Evolutionary conservation across 176 grass and related monocot genomes (phyloP), one percentile per base, ranked within the genome.

Genomic region (Triticum turgidum): DNA sequence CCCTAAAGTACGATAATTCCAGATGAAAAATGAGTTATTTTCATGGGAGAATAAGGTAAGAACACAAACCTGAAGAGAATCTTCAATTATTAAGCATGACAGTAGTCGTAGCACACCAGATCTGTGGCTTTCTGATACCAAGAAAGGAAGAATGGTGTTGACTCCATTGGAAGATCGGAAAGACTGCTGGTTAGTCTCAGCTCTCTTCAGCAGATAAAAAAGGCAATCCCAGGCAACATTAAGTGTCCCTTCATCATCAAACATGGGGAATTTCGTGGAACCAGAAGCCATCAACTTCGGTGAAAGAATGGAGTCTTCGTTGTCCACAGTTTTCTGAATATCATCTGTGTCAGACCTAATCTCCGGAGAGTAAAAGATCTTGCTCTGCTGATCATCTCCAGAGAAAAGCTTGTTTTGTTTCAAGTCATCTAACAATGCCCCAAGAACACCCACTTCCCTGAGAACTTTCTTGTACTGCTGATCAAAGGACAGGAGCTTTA

Each of bases 391-490:
- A 29, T 97, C 97, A 20, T 84, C 69, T 63, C 90, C 94, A 69
- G 77, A 93, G 66, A 99, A 90, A 91, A 94, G 89, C 87, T 97
- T 93, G 87, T 97, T 88, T 51, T 99, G 90, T 86, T 96, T 99
- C 87, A 99, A 85, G 76, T 99, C 97, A 91, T 99, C 97, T 85
- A 99, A 79, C 71, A 99, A 78, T 83, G 95, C 97, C 66, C 93
- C 97, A 77, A 99, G 76, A 88, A 99, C 90, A 78, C 97, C 97
- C 44, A 99, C 97, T 90, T 99, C 97, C 83, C 97, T 92, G 49
- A 99, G 87, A 88, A 99, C 90, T 70, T 97, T 99, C 76, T 99
- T 99, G 78, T 97, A 99, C 75, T 97, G 94, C 86, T 97, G 97
- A 86, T 99, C 97, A 86, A 99, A 99, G 61, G 97, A 99, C 44